Evolutionary conservation across 306 rosid genomes (phyloP).

Genomic region (Casuarina cunninghamiana): DNA sequence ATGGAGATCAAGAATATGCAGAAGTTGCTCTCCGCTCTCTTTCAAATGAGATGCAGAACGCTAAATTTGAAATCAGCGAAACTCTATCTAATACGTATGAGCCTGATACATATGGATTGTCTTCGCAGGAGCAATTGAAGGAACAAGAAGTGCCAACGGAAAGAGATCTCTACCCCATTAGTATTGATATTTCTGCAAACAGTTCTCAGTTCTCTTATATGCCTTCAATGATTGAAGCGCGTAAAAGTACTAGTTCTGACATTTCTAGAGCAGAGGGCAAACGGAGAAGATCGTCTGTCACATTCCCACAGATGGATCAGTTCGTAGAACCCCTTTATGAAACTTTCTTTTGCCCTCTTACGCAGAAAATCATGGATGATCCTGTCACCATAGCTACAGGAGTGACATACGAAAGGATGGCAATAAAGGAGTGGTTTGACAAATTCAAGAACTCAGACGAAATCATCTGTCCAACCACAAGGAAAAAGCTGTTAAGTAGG

Average conservation of each 20-base stretch:
- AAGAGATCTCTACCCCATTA: slow-evolving; percentile 41
- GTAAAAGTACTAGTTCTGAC: slow-evolving; percentile 4
- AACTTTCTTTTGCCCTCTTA: slow-evolving; percentile 51
- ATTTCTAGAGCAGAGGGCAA: slow-evolving; percentile 15
- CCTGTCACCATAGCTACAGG: slow-evolving; percentile 51
- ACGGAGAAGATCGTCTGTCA: slow-evolving; percentile 4
- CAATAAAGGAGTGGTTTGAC: slow-evolving; percentile 43
- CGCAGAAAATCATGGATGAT: slow-evolving; percentile 47
- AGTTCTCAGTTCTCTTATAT: slow-evolving; percentile 13
- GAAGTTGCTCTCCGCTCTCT: slow-evolving; percentile 33
- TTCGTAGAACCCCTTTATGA: slow-evolving; percentile 43
- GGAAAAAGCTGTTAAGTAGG: slow-evolving; percentile 33
- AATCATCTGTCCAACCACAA: slow-evolving; percentile 36
- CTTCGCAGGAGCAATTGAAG: slow-evolving; percentile 23
- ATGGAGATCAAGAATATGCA: slow-evolving; percentile 38
- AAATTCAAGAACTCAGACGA: slow-evolving; percentile 23
- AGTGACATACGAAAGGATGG: slow-evolving; percentile 43
- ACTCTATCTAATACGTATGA: slow-evolving; percentile 9
- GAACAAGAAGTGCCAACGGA: slow-evolving; percentile 25
- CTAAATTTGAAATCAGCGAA: slow-evolving; percentile 4
- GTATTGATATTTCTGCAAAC: slow-evolving; percentile 27
- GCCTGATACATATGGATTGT: background rate
- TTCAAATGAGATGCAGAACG: slow-evolving; percentile 42
- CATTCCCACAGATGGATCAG: slow-evolving; percentile 22
- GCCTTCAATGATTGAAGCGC: slow-evolving; percentile 5